Base-by-base conservation (phyloP, 139 green algal species). In the Diplosphaera chodatii region DNA sequence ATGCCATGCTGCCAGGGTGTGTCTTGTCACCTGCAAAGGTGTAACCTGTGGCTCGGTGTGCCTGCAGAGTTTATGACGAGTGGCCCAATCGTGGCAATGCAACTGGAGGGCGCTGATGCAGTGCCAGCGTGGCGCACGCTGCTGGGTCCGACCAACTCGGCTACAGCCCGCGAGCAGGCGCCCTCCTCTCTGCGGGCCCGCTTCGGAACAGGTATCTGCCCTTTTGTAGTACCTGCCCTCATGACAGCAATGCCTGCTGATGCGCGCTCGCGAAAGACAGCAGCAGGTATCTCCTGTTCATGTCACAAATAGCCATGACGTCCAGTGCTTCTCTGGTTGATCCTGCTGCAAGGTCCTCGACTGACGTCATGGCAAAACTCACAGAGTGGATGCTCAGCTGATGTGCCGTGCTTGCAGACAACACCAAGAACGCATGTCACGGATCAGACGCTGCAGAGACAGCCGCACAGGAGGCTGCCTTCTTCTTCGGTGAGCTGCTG, bases 51-150 rank as follows among this genome's bases (percentile, higher is more conserved):
- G n/a, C n/a, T n/a, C n/a, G n/a, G n/a, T n/a, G n/a, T n/a, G n/a
- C n/a, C 10, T 13, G 37, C 37, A 48, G 37, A 48, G 37, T 48
- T 48, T 13, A 48, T 94, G 80, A 85, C 77, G 69, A 86, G 81
- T 33, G 89, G 88, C 37, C 83, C 78, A 20, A 78, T 94, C 20
- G 76, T 88, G 21, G 89, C 86, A 3, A 84, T 94, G 77, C 84
- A 95, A 79, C 78, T 94, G 29, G 73, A 92, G 29, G 83, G 34
- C 28, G 66, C 79, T 18, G 79, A 75, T 27, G 84, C 82, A 59
- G 89, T 91, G 48, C 56, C 34, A n/a, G 83, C 78, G 32, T 93
- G 88, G 87, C 66, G 80, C 62, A 32, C 74, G 8, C 73, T 87
- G 40, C 71, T 90, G 30, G 85, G 82, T 6, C 81, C 81, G 23